Evolutionary conservation across 495 filamentous ascomycete species (phyloP).

Genomic region (Pseudoneurospora amorphoporcata): DNA sequence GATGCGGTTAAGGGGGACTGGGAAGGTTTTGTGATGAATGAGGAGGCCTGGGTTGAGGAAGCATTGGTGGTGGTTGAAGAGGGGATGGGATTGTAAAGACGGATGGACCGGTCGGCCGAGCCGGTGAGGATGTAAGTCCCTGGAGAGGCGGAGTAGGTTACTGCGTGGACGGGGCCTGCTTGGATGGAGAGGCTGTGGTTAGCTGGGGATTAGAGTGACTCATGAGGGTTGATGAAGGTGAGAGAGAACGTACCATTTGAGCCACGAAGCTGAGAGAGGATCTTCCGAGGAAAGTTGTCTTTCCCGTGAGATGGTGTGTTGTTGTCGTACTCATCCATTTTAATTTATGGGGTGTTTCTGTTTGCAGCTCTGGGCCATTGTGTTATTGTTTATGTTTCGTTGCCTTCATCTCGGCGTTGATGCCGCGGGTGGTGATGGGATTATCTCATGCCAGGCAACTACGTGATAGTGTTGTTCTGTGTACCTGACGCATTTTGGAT

Average conservation of each 20-base stretch:
- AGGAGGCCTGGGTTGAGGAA: conserved; percentile 14
- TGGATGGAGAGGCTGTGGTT: background rate
- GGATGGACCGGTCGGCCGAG: conserved; percentile 71
- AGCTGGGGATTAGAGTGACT: background rate
- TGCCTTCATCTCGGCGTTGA: background rate
- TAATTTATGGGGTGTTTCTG: background rate
- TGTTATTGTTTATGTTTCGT: conserved; percentile 10
- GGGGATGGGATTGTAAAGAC: conserved; percentile 57
- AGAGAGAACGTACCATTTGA: conserved; percentile 23
- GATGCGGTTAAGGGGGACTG: conserved; percentile 18
- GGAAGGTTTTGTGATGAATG: background rate
- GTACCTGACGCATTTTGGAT: background rate
- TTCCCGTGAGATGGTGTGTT: background rate
- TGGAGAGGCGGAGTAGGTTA: conserved; percentile 57
- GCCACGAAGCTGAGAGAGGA: conserved; percentile 23
- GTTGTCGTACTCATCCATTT: background rate
- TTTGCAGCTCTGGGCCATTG: background rate
- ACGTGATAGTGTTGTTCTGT: background rate
- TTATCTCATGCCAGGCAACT: background rate
- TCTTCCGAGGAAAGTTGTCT: background rate
- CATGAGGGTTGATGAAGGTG: background rate
- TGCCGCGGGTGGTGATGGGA: background rate
- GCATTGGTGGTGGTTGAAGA: conserved; percentile 15
- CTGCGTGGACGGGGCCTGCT: conserved; percentile 60
- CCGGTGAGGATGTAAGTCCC: conserved; percentile 78